These are phyloP conservation scores for Candida peoriensis DNA, from an alignment of 805 yeast genomes.

Conservation along the genomic window DNA sequence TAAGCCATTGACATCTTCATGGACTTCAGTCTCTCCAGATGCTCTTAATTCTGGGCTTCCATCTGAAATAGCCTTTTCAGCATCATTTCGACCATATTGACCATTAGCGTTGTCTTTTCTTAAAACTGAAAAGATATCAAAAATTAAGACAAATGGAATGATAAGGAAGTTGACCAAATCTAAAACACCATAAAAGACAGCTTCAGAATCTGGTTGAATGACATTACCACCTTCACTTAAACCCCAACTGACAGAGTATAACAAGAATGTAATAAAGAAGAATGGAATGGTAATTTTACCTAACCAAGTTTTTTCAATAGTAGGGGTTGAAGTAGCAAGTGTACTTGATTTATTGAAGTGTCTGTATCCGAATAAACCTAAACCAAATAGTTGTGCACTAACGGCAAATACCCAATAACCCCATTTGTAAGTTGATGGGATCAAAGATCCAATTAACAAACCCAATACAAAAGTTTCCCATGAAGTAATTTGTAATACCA, in stretches of 20 bases:
- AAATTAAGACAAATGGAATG: conserved; percentile 32
- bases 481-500: conserved; percentile 38
- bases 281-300: conserved; percentile 18
- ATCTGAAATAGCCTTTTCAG: conserved; percentile 14
- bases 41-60: conserved; percentile 24
- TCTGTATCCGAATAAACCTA: conserved; percentile 24
- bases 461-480: conserved; percentile 47
- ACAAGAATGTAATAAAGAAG: conserved; percentile 32
- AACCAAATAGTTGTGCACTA: conserved; percentile 36
- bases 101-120: conserved; percentile 13
- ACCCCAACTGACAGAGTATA: conserved; percentile 47
- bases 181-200: conserved; percentile 48
- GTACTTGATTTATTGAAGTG: conserved; percentile 23
- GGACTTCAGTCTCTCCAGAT: conserved; percentile 31
- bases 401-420: conserved; percentile 59
- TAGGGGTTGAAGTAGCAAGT: conserved; percentile 6
- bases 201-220: conserved; percentile 50
- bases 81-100: conserved; percentile 8
- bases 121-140: conserved; percentile 15
- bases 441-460: conserved; percentile 51
- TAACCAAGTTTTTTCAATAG: not conserved
- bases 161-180: conserved; percentile 39
- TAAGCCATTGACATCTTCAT: no score
- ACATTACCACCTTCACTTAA: conserved; percentile 51
- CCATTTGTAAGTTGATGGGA: conserved; percentile 57